Conservation (phyloP, 305 asterid genomes). For the Fraxinus latifolia region DNA sequence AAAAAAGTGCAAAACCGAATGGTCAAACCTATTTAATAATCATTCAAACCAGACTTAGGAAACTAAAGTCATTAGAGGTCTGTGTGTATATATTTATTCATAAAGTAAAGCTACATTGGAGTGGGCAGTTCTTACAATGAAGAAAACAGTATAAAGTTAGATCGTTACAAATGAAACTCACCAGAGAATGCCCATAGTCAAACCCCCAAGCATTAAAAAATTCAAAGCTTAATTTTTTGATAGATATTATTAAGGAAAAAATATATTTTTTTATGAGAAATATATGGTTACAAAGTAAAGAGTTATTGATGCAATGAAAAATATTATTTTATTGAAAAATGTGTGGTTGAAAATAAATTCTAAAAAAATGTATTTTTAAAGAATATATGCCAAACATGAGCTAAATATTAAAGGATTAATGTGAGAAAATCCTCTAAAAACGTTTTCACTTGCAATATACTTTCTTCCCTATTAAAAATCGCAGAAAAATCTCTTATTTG, state of each 20-base stretch:
- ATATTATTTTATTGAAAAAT: no score
- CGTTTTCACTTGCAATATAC: no score
- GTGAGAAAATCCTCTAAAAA: no score
- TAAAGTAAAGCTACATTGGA: conserved; percentile 24
- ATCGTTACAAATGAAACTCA: conserved; percentile 18
- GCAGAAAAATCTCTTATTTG: no score
- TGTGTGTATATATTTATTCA: neutral
- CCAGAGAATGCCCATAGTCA: conserved; percentile 38
- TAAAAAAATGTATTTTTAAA: no score
- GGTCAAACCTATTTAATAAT: conserved; percentile 29
- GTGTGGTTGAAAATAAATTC: no score
- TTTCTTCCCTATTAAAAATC: no score
- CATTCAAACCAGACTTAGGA: conserved; percentile 20
- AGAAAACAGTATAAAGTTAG: neutral
- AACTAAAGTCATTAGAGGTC: conserved; percentile 2
- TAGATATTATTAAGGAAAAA: no score
- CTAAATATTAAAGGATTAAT: conserved; percentile 26
- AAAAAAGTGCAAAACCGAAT: conserved; percentile 19
- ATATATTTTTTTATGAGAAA: no score
- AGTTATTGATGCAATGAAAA: no score
- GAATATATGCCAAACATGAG: no score
- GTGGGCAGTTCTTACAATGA: conserved; percentile 14
- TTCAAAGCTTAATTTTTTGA: conserved; percentile 18
- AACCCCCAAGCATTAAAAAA: conserved; percentile 23
- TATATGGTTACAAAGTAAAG: no score